phyloP scores from a whole-genome alignment of 2,329 filamentous ascomycete genomes.

The Hymenoscyphus fraxineus region DNA sequence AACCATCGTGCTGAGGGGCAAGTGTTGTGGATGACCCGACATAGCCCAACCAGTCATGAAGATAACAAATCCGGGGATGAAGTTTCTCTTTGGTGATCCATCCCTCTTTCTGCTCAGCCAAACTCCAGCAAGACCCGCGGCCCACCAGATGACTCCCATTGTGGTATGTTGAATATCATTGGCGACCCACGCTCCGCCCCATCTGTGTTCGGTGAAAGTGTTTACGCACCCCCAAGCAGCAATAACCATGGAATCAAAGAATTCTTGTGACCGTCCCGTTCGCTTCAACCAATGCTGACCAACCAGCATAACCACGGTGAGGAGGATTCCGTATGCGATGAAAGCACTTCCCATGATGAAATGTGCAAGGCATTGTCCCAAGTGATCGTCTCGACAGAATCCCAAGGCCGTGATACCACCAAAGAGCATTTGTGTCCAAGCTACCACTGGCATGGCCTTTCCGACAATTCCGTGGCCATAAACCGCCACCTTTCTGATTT shows the following conservation, averaged over 20 bases:
- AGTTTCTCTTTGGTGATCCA: constrained; percentile 83
- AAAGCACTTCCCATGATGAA: constrained; percentile 99
- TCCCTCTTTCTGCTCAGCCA: constrained; percentile 86
- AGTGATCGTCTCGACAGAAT: constrained; percentile 87
- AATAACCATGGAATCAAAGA: constrained; percentile 90
- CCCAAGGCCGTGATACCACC: constrained; percentile 89
- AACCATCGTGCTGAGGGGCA: constrained; percentile 81
- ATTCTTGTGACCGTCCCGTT: constrained; percentile 87
- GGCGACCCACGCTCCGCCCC: constrained; percentile 82
- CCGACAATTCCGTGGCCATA: constrained; percentile 75
- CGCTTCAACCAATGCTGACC: constrained; percentile 83
- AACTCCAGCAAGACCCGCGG: constrained; percentile 81
- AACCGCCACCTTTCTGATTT: constrained; percentile 69
- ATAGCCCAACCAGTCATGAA: constrained; percentile 93
- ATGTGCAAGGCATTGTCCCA: constrained; percentile 89
- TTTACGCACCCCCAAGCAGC: constrained; percentile 95
- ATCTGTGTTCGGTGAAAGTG: constrained; percentile 95
- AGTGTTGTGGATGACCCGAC: constrained; percentile 81
- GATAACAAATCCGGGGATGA: constrained; percentile 88
- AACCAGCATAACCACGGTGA: constrained; percentile 81
- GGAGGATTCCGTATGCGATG: constrained; percentile 84
- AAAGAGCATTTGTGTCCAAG: constrained; percentile 94
- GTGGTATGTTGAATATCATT: constrained; percentile 97
- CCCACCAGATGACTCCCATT: constrained; percentile 99
- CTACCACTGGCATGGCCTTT: constrained; percentile 78